phyloP scores from a whole-genome alignment of 805 yeast species.

The Teunomyces kruisii region DNA sequence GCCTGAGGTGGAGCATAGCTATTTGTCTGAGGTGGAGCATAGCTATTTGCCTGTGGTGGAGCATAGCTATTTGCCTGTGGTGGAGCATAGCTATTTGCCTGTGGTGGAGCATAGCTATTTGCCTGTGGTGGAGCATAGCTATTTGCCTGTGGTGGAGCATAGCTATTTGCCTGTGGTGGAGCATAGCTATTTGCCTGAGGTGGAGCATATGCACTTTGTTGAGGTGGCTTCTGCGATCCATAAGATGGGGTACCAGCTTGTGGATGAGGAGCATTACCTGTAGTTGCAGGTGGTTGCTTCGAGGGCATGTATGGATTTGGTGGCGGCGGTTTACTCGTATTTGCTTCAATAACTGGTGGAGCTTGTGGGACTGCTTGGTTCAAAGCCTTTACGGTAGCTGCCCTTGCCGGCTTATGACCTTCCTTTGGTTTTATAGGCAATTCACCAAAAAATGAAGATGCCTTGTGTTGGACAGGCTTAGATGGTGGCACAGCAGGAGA shows the following conservation, averaged over 20 bases:
- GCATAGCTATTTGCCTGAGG: not conserved
- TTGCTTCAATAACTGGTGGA: constrained; percentile 9
- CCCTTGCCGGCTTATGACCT: constrained; percentile 26
- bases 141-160: not conserved
- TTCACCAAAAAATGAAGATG: constrained; percentile 55
- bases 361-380: constrained; percentile 10
- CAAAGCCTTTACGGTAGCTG: constrained; percentile 24
- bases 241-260: not conserved
- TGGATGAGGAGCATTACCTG: not conserved
- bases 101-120: not conserved
- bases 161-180: not conserved
- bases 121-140: not conserved
- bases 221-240: not conserved
- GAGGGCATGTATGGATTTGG: constrained; percentile 22
- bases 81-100: not conserved
- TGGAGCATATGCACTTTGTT: constrained; percentile 4
- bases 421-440: constrained; percentile 43
- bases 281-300: constrained; percentile 23
- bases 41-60: not conserved
- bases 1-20: constrained; percentile 2
- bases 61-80: not conserved
- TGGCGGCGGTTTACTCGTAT: constrained; percentile 18
- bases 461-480: constrained; percentile 2
- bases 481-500: constrained; percentile 11
- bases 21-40: not conserved